Evolutionary conservation across 352 stramenopile species (phyloP), one percentile per base, ranked within the genome.

Genomic region (Pythium aquatile): DNA sequence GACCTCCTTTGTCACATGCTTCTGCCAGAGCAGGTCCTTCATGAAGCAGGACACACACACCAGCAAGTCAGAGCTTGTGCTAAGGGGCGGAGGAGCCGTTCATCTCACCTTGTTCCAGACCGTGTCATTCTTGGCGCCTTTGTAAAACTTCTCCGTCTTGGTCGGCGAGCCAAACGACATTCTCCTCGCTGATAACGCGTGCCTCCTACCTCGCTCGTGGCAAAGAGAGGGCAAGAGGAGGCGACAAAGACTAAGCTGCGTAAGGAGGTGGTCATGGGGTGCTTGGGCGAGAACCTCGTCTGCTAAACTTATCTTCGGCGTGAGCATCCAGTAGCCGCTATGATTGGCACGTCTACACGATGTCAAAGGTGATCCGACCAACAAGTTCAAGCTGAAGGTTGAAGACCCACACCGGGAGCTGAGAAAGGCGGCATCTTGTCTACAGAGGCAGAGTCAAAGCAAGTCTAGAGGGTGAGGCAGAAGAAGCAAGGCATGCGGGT

Each of bases 131-230:
- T 81, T 70, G 9, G 74, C 75, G 35, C 77, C 77, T 49, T 85
- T 85, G 77, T 83, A 83, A 61, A 81, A 83, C 64, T 83, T 85
- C 20, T 81, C 72, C 9, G 69, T 39, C 54, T 77, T 72, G 30
- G 70, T 66, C 32, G 67, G 68, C 5, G 70, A 77, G 17, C 70
- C 73, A 68, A 68, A 80, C 20, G 70, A 75, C 56, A 70, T 70
- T 26, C 7, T 49, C 20, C 20, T 28, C 17, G 24, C 17, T n/a
- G 6, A 35, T 24, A 44, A 30, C 2, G 39, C 33, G 20, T 32
- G 29, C 24, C 7, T 53, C 20, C 20, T 6, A 53, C 7, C 7
- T 32, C 26, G 46, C 46, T 24, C 20, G 20, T 24, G 20, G 20
- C 20, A 24, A 24, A 24, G 20, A 24, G 20, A 24, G 20, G 20